A percentile compares a stretch with the other conserved stretches of the same genome.
Evolutionary conservation across 805 yeast genomes (phyloP).

Genomic region (Kuraishia ogatae): DNA sequence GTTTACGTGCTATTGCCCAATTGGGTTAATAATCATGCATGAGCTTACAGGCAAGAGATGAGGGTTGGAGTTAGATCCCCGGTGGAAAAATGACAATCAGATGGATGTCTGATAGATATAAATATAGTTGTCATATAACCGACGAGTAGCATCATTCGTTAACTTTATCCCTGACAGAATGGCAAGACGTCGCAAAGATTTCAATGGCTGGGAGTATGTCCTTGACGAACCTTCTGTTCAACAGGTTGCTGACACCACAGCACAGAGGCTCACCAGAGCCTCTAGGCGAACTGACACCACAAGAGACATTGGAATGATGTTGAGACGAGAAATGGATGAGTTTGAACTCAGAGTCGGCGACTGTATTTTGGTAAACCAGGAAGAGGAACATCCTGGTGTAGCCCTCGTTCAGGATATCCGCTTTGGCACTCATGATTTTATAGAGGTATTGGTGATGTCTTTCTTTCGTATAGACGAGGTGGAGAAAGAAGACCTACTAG

Average conservation of each 20-base stretch:
- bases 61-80: not conserved
- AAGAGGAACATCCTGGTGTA: constrained; percentile 25
- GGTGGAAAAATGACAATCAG: not conserved
- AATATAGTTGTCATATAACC: not conserved
- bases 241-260: not conserved
- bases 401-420: constrained; percentile 43
- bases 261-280: not conserved
- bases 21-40: not conserved
- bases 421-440: constrained; percentile 38
- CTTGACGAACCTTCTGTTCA: constrained; percentile 7
- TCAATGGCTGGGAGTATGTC: constrained; percentile 28
- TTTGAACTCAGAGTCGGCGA: constrained; percentile 46
- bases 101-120: no score
- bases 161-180: constrained; percentile 6
- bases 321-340: constrained; percentile 37
- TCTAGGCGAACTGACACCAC: constrained; percentile 2
- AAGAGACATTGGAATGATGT: constrained; percentile 10
- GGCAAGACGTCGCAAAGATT: constrained; percentile 16
- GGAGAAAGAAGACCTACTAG: constrained; percentile 18
- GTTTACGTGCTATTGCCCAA: not conserved
- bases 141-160: not conserved
- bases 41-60: not conserved
- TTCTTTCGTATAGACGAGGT: constrained; percentile 37
- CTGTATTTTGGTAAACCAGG: constrained; percentile 31
- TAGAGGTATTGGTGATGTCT: constrained; percentile 40